Evolutionary conservation across 2,329 filamentous ascomycete species (phyloP).

Genomic region (Thermothelomyces thermophilus): DNA sequence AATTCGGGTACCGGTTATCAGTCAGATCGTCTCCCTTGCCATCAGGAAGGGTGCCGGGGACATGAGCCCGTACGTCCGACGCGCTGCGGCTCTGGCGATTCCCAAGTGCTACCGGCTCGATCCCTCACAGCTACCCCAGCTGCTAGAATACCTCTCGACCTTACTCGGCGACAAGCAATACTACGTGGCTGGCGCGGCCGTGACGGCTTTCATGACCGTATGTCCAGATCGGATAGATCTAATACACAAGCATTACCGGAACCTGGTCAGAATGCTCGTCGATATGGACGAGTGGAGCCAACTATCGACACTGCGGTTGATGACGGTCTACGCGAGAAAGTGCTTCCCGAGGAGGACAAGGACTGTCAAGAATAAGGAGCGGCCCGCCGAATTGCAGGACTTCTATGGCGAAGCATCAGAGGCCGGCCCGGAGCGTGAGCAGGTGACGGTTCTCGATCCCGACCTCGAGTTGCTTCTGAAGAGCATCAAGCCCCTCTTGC

Average conservation of each 20-base stretch:
- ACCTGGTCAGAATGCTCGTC: conserved; percentile 79
- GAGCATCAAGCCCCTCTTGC: conserved; percentile 73
- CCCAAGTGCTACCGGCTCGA: conserved; percentile 94
- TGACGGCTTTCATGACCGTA: conserved; percentile 80
- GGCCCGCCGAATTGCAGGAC: conserved; percentile 49
- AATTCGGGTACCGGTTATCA: conserved; percentile 95
- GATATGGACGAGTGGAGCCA: conserved; percentile 99
- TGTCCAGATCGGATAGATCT: conserved; percentile 84
- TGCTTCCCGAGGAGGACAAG: conserved; percentile 73
- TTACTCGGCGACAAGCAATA: conserved; percentile 89
- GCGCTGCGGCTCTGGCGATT: conserved; percentile 86
- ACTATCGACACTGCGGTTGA: conserved; percentile 70
- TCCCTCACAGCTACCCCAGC: conserved; percentile 73
- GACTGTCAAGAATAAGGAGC: conserved; percentile 41
- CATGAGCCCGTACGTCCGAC: conserved; percentile 90
- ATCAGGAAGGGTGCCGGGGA: conserved; percentile 92
- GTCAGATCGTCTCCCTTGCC: conserved; percentile 89
- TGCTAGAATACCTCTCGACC: conserved; percentile 72
- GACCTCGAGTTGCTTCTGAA: conserved; percentile 79
- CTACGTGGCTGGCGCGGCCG: conserved; percentile 90
- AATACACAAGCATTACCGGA: conserved; percentile 83
- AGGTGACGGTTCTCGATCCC: conserved; percentile 63
- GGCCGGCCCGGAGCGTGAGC: conserved; percentile 38
- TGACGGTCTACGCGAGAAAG: conserved; percentile 76
- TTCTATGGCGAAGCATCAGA: conserved; percentile 71